Percentiles rank a stretch among this genome's conserved stretches.
Conservation (phyloP, 2,329 filamentous ascomycete genomes). For the Apiospora rasikravindrae region DNA sequence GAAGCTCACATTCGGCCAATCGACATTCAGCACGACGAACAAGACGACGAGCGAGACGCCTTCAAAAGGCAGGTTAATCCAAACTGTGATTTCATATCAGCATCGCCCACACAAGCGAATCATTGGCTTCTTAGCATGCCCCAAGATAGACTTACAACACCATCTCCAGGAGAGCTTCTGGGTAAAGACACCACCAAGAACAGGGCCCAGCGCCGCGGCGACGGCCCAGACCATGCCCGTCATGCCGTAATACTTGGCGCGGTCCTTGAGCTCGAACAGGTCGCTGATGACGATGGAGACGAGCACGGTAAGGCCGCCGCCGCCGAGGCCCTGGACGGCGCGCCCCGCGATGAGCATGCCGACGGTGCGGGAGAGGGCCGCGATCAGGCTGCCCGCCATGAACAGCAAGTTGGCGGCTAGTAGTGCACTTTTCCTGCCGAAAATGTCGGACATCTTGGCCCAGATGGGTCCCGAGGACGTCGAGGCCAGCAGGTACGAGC, state of each 20-base stretch:
- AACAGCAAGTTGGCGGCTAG: slow-evolving; percentile 42
- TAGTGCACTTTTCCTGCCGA: slow-evolving; percentile 46
- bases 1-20: slow-evolving; percentile 61
- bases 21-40: slow-evolving; percentile 60
- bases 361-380: slow-evolving; percentile 39
- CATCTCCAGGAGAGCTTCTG: slow-evolving; percentile 56
- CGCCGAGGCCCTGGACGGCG: slow-evolving; percentile 42
- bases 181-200: slow-evolving; percentile 63
- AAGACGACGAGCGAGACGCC: slow-evolving; percentile 56
- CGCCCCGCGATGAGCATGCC: slow-evolving; percentile 43
- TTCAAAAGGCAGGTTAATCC: slow-evolving; percentile 49
- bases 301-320: slow-evolving; percentile 43
- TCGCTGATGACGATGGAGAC: slow-evolving; percentile 45
- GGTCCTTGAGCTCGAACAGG: slow-evolving; percentile 41
- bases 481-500: slow-evolving; percentile 65
- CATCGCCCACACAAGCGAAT: slow-evolving; percentile 20
- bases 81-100: slow-evolving; percentile 28
- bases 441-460: slow-evolving; percentile 53
- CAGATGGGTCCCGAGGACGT: slow-evolving; percentile 63
- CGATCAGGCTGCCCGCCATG: slow-evolving; percentile 44
- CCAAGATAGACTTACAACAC: slow-evolving; percentile 37
- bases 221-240: slow-evolving; percentile 62
- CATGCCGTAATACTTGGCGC: slow-evolving; percentile 56
- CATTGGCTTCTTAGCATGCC: slow-evolving; percentile 37
- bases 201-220: slow-evolving; percentile 58